Evolutionary conservation across 73 alveolate genomes (phyloP).

Genomic region (Tetrahymena thermophila): DNA sequence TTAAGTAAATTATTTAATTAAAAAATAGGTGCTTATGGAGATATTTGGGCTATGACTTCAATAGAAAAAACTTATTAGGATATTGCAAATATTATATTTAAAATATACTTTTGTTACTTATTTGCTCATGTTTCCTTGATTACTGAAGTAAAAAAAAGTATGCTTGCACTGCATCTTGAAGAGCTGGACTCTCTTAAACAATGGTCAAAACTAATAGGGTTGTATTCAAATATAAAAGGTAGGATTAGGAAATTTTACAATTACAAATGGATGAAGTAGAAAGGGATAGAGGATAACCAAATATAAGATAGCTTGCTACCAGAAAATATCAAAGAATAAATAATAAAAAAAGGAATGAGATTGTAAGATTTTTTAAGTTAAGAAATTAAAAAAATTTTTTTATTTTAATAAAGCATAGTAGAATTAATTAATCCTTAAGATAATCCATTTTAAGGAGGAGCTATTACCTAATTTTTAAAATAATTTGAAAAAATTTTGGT

Average conservation of each 20-base stretch:
- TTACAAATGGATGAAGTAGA: not conserved
- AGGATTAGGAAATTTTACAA: not conserved
- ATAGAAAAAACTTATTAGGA: not conserved
- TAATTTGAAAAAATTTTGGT: not conserved
- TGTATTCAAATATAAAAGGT: not conserved
- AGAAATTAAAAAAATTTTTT: not conserved
- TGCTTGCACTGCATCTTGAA: not conserved
- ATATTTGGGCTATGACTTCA: not conserved
- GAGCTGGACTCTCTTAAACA: not conserved
- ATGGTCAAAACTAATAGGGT: not conserved
- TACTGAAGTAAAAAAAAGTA: not conserved
- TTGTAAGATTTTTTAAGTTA: not conserved
- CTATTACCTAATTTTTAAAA: not conserved
- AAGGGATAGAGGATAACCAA: not conserved
- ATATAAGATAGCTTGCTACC: not conserved
- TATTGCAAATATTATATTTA: not conserved
- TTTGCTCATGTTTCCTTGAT: not conserved
- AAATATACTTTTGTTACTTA: not conserved
- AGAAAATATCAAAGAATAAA: not conserved
- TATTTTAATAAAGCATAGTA: not conserved
- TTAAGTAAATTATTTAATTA: too few relatives aligned
- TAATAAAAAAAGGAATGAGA: not conserved
- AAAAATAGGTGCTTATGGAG: not conserved
- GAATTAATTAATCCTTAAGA: not conserved
- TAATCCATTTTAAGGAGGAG: not conserved